phyloP scores from a whole-genome alignment of 2,329 filamentous ascomycete genomes.

The Lecanosticta acicola region DNA sequence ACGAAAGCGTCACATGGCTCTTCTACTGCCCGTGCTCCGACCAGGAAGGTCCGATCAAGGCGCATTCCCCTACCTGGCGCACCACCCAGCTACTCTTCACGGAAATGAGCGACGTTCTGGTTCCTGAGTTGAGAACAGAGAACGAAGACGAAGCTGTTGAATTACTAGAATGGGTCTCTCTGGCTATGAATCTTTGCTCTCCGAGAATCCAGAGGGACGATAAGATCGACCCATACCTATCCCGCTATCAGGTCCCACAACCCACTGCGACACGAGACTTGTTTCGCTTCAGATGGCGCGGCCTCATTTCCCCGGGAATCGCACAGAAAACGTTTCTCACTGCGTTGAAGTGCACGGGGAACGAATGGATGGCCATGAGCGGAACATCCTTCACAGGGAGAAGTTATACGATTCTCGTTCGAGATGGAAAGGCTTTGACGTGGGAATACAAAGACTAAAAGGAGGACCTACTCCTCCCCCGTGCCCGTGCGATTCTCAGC shows the following conservation, averaged over 20 bases:
- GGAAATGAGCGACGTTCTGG: constrained; percentile 22
- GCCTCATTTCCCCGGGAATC: constrained; percentile 37
- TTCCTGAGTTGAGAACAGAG: constrained; percentile 33
- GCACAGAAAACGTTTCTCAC: constrained; percentile 27
- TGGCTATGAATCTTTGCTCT: constrained; percentile 57
- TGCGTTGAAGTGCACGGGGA: constrained; percentile 21
- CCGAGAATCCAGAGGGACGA: constrained; percentile 57
- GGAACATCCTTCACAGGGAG: constrained; percentile 28
- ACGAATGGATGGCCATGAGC: constrained; percentile 30
- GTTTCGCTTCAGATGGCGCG: constrained; percentile 39
- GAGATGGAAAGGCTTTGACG: constrained; percentile 20
- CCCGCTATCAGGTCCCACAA: constrained; percentile 57
- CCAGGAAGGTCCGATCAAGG: constrained; percentile 17
- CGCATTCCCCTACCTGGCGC: constrained; percentile 32
- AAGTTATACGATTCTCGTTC: constrained; percentile 28
- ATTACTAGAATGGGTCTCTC: constrained; percentile 68
- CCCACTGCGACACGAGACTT: constrained; percentile 25
- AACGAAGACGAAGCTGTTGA: constrained; percentile 55
- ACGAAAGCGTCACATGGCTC: constrained; percentile 65
- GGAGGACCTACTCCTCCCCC: background rate
- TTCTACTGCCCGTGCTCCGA: constrained; percentile 54
- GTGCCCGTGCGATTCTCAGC: background rate
- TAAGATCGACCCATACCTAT: constrained; percentile 62
- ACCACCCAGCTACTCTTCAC: constrained; percentile 24
- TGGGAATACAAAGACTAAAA: constrained; percentile 34